These are phyloP conservation scores for Aquilaria agallochum DNA, from an alignment of 441 rosid species.

Conservation along the genomic window DNA sequence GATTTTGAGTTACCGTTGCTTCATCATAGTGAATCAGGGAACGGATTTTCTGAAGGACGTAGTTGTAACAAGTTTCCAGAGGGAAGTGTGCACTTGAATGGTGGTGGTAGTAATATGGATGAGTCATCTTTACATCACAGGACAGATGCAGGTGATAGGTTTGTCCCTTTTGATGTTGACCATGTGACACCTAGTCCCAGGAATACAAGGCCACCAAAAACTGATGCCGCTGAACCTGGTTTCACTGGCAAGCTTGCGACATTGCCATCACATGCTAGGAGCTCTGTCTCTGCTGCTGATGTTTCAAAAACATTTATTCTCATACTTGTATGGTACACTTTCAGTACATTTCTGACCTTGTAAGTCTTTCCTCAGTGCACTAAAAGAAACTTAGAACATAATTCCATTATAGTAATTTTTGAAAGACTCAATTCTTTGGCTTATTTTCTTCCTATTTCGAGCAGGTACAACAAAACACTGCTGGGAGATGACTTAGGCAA, in stretches of 20 bases:
- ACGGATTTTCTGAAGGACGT: conserved; percentile 20
- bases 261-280: conserved; percentile 26
- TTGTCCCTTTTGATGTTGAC: conserved; percentile 67
- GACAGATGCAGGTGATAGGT: conserved; percentile 32
- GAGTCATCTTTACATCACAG: conserved; percentile 29
- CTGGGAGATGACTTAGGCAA: conserved; percentile 94
- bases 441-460: conserved; percentile 9
- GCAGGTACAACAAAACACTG: conserved; percentile 93
- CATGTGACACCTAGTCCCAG: conserved; percentile 28
- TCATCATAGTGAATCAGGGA: conserved; percentile 21
- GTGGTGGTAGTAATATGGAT: conserved; percentile 31
- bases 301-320: conserved; percentile 88
- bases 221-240: conserved; percentile 28
- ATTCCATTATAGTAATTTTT: neutral
- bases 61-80: conserved; percentile 27
- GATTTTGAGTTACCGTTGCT: conserved; percentile 35
- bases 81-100: conserved; percentile 44
- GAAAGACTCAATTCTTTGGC: neutral
- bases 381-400: neutral
- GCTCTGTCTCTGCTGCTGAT: conserved; percentile 54
- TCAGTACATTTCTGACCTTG: conserved; percentile 98
- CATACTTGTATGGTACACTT: conserved; percentile 96
- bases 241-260: conserved; percentile 24
- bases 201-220: conserved; percentile 31
- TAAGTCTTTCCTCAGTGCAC: conserved; percentile 42